A percentile compares a stretch with the other conserved stretches of the same genome.
Conservation (phyloP, 371 early-diverging fungal genomes). For the Globomyces sp. region DNA sequence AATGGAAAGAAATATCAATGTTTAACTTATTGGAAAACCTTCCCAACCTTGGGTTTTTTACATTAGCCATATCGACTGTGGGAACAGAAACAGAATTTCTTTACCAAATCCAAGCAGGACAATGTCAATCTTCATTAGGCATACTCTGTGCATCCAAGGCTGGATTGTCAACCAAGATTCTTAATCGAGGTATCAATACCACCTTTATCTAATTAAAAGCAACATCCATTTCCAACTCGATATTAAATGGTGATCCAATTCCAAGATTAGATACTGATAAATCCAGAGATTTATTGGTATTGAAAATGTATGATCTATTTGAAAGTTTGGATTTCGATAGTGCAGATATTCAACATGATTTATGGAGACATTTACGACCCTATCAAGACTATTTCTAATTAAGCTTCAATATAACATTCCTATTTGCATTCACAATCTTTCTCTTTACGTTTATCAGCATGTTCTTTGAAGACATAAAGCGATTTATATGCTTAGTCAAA, state of each 20-base stretch:
- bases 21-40: not conserved
- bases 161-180: not conserved
- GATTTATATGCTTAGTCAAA: too few relatives aligned
- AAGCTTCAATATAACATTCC: too few relatives aligned
- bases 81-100: not conserved
- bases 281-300: not conserved
- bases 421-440: too few relatives aligned
- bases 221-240: not conserved
- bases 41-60: not conserved
- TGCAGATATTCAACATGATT: not conserved
- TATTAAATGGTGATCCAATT: constrained; percentile 9
- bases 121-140: not conserved
- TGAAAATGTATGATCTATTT: not conserved
- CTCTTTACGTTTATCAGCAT: too few relatives aligned
- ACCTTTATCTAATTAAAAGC: not conserved
- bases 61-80: not conserved
- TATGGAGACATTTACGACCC: constrained; percentile 5
- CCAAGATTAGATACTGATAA: not conserved
- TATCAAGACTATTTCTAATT: too few relatives aligned
- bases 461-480: too few relatives aligned
- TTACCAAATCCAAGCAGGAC: constrained; percentile 3
- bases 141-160: constrained; percentile 8
- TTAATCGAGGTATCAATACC: not conserved
- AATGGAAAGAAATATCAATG: not conserved
- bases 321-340: not conserved